Conservation (phyloP, 805 yeast genomes). For the Starmerella stellata region DNA sequence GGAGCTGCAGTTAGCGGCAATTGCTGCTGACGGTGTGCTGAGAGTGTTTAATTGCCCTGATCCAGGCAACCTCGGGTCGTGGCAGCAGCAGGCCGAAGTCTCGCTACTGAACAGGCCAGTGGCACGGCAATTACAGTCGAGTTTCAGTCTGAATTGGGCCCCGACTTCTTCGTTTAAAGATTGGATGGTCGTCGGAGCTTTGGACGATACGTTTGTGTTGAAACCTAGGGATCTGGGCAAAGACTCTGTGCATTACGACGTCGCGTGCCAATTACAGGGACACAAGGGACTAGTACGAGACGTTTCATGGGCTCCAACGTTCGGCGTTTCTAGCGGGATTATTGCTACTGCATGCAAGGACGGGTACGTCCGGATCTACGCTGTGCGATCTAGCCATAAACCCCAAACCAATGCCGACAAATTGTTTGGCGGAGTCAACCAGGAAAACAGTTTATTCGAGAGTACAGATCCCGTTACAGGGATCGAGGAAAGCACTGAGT, state of each 20-base stretch:
- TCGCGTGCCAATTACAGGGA: constrained; percentile 52
- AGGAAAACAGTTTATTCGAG: neutral
- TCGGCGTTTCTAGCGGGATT: constrained; percentile 75
- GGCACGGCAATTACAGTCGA: constrained; percentile 64
- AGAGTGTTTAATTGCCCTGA: constrained; percentile 76
- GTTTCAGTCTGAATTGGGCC: constrained; percentile 78
- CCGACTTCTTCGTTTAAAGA: constrained; percentile 70
- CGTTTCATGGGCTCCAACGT: constrained; percentile 90
- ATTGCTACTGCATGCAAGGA: constrained; percentile 94
- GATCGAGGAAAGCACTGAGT: neutral
- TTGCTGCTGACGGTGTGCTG: constrained; percentile 75
- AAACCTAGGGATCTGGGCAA: constrained; percentile 27
- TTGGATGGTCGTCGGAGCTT: constrained; percentile 63
- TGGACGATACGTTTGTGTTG: constrained; percentile 76
- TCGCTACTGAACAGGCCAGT: constrained; percentile 45
- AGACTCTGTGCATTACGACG: constrained; percentile 24
- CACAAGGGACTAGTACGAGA: constrained; percentile 76
- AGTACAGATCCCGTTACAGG: neutral
- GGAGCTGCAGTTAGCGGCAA: constrained; percentile 66
- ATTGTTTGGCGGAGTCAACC: neutral
- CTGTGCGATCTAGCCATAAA: constrained; percentile 25
- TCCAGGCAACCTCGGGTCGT: constrained; percentile 67
- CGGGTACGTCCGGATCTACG: constrained; percentile 75
- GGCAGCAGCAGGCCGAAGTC: constrained; percentile 63
- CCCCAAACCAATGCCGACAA: neutral